Evolutionary conservation across 345 rosid genomes (phyloP), one percentile per base, ranked within the genome.

Genomic region (Microcos paniculata): DNA sequence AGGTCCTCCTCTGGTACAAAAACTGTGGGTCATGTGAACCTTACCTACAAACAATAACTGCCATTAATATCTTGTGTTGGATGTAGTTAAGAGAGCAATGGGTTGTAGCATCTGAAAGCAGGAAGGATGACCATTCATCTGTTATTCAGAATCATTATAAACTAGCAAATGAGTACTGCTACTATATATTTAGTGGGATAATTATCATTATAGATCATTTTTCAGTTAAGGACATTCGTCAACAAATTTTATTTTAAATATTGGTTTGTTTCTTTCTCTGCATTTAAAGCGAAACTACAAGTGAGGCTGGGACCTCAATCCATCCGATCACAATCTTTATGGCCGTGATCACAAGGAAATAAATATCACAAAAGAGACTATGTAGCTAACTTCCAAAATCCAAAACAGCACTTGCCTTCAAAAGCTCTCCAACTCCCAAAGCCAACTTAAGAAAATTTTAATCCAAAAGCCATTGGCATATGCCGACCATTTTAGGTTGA

Each of bases 11-110:
- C 19, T 45, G 80, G 70, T 70, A 33, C 51, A 58, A 51, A 77
- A 62, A 35, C 64, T 28, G 71, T 10, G 76, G 45, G 59, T 62
- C 82, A 69, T 63, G 78, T 53, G 82, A 81, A 82, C 74, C 86
- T 76, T 73, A 85, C 85, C 90, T 78, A 73, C 79, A 76, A 53
- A 80, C 81, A 85, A 81, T 87, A 85, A 87, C 78, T 78, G 76
- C 79, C 87, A 83, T 66, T 87, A 81, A 80, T 69, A 72, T 49
- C 26, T 33, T 43, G 80, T 67, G 79, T n/a, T 70, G 77, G 77
- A 78, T 78, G 75, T 79, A 70, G 74, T 69, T 66, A 71, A 71
- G 77, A 63, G 35, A 19, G 77, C 43, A 19, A 69, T 49, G 59
- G 43, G 59, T 19, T 26, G 18, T 30, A 28, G 45, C 12, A 49